phyloP scores from a whole-genome alignment of 805 yeast genomes.

The Phaffomyces thermotolerans region DNA sequence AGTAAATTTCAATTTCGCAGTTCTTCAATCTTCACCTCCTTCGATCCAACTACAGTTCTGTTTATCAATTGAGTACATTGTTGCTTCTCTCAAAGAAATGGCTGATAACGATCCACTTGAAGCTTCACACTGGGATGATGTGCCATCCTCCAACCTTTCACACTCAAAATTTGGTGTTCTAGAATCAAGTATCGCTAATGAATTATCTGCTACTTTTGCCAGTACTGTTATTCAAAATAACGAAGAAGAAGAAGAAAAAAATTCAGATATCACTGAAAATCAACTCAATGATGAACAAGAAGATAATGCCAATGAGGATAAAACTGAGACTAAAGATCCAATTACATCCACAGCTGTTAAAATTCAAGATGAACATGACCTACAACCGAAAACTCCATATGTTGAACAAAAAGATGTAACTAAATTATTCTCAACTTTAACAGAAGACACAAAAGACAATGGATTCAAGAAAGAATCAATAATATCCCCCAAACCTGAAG shows the following conservation, averaged over 20 bases:
- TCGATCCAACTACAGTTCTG: background rate
- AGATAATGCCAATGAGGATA: background rate
- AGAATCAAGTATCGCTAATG: slow-evolving; percentile 10
- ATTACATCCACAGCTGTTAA: background rate
- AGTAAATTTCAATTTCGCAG: background rate
- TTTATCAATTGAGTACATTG: background rate
- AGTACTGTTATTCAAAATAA: slow-evolving; percentile 2
- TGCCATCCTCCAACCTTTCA: slow-evolving; percentile 30
- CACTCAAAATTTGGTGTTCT: background rate
- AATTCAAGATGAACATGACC: background rate
- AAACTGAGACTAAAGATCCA: background rate
- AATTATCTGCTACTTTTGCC: slow-evolving; percentile 16
- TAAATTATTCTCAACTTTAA: slow-evolving; percentile 36
- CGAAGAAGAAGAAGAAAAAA: slow-evolving; percentile 2
- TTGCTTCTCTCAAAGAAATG: background rate
- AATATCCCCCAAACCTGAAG: slow-evolving; percentile 24
- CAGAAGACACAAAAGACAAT: slow-evolving; percentile 26
- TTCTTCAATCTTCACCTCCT: background rate
- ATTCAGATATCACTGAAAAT: background rate
- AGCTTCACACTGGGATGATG: slow-evolving; percentile 59
- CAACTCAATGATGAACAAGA: slow-evolving; percentile 3
- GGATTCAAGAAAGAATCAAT: slow-evolving; percentile 13
- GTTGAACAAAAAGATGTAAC: slow-evolving; percentile 11
- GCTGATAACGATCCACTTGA: slow-evolving; percentile 36
- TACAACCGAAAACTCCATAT: slow-evolving; percentile 4